Evolutionary conservation across 768 basidiomycete genomes (phyloP), one percentile per base, ranked within the genome.

Genomic region (Pulveroboletus ravenelii): DNA sequence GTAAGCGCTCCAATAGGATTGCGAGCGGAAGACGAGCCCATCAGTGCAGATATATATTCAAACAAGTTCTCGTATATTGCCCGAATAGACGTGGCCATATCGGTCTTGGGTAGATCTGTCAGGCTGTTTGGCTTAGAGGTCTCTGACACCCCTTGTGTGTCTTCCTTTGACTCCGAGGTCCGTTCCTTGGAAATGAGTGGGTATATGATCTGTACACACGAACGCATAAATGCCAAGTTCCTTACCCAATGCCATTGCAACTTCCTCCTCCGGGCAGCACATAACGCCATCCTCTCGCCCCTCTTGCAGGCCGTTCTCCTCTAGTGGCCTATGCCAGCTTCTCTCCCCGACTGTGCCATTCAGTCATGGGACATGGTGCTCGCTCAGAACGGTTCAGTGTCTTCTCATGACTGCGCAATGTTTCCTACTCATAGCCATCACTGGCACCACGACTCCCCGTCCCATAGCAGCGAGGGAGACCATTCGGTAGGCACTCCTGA

Each of bases 131-230:
- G 62, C 52, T 14, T 69, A 48, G 55, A 50, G 66, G 55, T 48
- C 59, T 64, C 66, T 69, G 68, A 68, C 66, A 66, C 64, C 68
- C 63, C 59, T 62, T 58, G 61, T 48, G 63, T 67, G 66, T 68
- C 68, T 65, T 67, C 62, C 67, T 68, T 63, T 69, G 67, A 61
- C 66, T 62, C 67, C 67, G 67, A 70, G 68, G 63, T 70, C 68
- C 67, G 67, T 68, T 66, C 67, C 63, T 66, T 68, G 64, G 66
- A 70, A 68, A 68, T 70, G 60, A 64, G 68, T 68, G 65, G 62
- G 66, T 68, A 70, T 64, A 68, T 59, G 60, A 64, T 62, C 59
- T 61, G 54, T 64, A 69, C 65, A 63, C 66, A 70, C 58, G 62
- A 59, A 58, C 56, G 64, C 61, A 65, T 68, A 68, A 68, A 70